phyloP scores from a whole-genome alignment of 352 stramenopile genomes.

The Globisporangium solare region DNA sequence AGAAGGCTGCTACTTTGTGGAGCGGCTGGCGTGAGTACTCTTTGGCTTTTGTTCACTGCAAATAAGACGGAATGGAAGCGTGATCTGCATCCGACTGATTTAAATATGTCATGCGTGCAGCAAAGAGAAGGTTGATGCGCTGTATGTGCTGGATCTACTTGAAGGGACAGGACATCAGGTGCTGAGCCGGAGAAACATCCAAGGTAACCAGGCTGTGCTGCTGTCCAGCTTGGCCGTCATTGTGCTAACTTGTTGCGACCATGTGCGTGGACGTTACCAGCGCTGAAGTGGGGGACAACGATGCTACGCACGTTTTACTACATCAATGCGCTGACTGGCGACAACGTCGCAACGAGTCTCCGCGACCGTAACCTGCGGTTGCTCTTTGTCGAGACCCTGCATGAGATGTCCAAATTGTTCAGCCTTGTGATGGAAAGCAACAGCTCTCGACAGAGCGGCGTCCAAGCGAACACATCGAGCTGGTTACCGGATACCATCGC shows the following conservation, averaged over 20 bases:
- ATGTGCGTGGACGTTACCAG: conserved; percentile 15
- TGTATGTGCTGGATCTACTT: conserved; percentile 69
- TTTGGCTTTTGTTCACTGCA: background rate
- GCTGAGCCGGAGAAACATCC: conserved; percentile 72
- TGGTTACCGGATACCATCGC: conserved; percentile 56
- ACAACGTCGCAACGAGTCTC: conserved; percentile 44
- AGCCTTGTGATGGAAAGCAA: conserved; percentile 26
- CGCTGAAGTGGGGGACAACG: conserved; percentile 75
- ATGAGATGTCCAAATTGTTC: conserved; percentile 67
- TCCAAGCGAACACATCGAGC: conserved; percentile 8
- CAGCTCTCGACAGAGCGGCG: background rate
- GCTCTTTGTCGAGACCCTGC: conserved; percentile 58
- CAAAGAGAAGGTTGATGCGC: conserved; percentile 60
- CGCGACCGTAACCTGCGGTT: conserved; percentile 64
- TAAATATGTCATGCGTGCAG: conserved; percentile 18
- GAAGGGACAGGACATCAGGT: conserved; percentile 70
- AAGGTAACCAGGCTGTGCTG: conserved; percentile 23
- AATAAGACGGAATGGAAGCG: background rate
- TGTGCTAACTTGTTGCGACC: background rate
- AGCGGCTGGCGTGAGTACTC: conserved; percentile 64
- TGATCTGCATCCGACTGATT: conserved; percentile 9
- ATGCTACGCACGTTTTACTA: conserved; percentile 82
- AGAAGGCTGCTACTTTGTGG: conserved; percentile 73
- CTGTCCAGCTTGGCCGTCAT: background rate
- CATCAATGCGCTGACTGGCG: conserved; percentile 61